phyloP scores from a whole-genome alignment of 495 filamentous ascomycete species.

The Penicillium argentinense region DNA sequence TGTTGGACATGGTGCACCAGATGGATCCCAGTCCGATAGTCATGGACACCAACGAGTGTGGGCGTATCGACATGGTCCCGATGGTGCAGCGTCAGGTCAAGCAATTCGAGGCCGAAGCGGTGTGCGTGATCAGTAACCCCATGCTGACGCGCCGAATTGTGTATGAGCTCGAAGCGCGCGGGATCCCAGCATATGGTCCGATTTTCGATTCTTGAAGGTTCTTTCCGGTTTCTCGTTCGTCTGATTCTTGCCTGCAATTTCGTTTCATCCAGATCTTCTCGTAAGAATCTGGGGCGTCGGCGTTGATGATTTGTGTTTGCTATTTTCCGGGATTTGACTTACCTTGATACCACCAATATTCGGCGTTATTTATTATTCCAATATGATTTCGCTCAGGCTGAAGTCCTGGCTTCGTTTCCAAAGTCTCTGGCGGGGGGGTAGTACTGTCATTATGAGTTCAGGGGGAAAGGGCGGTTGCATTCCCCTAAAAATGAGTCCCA shows the following conservation, averaged over 20 bases:
- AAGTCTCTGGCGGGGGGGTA: no score
- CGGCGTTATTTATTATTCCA: background rate
- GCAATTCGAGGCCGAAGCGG: constrained; percentile 66
- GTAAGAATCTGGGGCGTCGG: background rate
- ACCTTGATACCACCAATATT: background rate
- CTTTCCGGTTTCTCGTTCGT: constrained; percentile 3
- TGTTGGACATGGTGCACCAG: constrained; percentile 48
- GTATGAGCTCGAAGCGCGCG: constrained; percentile 68
- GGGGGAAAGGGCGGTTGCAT: background rate
- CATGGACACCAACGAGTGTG: constrained; percentile 50
- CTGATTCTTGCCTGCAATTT: constrained; percentile 1
- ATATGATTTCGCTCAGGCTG: no score
- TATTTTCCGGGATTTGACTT: background rate
- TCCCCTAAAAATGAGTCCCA: background rate
- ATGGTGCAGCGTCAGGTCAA: constrained; percentile 56
- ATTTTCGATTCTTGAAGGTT: constrained; percentile 72
- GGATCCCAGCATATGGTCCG: constrained; percentile 71
- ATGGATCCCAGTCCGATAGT: constrained; percentile 56
- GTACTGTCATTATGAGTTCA: background rate
- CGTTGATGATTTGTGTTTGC: background rate
- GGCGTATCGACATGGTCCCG: constrained; percentile 54
- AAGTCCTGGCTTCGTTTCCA: no score
- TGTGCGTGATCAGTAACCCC: constrained; percentile 76
- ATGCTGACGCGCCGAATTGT: constrained; percentile 69
- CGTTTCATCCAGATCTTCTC: background rate